Conservation (phyloP, 352 stramenopile genomes). For the Nothophytophthora sp. region DNA sequence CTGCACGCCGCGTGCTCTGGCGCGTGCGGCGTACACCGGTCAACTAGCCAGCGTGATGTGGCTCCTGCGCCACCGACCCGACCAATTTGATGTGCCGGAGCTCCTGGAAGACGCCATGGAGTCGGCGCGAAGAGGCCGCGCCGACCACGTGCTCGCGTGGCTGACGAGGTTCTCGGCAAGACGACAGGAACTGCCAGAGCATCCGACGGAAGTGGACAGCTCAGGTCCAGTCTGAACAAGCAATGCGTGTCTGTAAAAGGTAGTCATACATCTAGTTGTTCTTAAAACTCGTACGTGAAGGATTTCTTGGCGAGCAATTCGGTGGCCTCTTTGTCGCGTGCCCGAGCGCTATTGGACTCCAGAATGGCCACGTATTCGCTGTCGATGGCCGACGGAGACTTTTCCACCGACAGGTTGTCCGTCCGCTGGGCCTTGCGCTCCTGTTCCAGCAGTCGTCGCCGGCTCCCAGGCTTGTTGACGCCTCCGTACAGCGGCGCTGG, state of each 20-base stretch:
- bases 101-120: conserved; percentile 23
- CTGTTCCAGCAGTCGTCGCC: conserved; percentile 9
- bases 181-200: background rate
- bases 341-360: conserved; percentile 18
- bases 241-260: background rate
- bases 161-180: conserved; percentile 11
- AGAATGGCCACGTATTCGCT: conserved; percentile 39
- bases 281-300: conserved; percentile 50
- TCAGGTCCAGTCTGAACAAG: background rate
- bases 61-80: conserved; percentile 20
- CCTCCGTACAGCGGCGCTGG: conserved; percentile 12
- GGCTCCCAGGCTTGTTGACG: conserved; percentile 19
- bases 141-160: conserved; percentile 35
- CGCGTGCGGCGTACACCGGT: conserved; percentile 27
- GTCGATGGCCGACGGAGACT: conserved; percentile 32
- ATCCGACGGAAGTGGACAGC: background rate
- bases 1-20: conserved; percentile 24
- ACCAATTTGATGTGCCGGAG: conserved; percentile 19
- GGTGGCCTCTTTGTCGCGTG: conserved; percentile 14
- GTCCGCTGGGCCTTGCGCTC: conserved; percentile 13
- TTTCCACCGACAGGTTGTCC: conserved; percentile 17
- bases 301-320: conserved; percentile 40
- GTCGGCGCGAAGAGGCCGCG: conserved; percentile 19
- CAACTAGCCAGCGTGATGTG: conserved; percentile 37
- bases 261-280: background rate